Evolutionary conservation across 176 grass and related monocot genomes (phyloP).

Genomic region (Thinopyrum elongatum): DNA sequence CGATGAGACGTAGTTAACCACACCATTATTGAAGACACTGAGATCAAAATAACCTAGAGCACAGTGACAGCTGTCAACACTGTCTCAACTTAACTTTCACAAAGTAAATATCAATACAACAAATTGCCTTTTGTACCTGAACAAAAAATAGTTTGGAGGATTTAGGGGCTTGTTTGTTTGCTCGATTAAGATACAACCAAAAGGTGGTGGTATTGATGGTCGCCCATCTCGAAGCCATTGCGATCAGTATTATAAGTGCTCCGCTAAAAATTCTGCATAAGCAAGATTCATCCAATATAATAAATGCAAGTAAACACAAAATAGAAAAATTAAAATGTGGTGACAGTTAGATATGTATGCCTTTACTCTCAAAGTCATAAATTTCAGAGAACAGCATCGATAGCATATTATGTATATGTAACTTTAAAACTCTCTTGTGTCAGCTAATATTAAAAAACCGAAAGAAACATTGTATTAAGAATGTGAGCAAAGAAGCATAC

Average conservation of each 20-base stretch:
- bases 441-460: slow-evolving; percentile 2
- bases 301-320: slow-evolving; percentile 18
- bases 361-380: slow-evolving; percentile 1
- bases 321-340: background rate
- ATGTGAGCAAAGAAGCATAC: slow-evolving; percentile 50
- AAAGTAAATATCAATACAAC: slow-evolving; percentile 25
- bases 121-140: slow-evolving; percentile 54
- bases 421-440: background rate
- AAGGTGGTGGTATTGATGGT: slow-evolving; percentile 57
- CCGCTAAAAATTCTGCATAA: slow-evolving; percentile 83
- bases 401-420: background rate
- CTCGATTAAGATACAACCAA: slow-evolving; percentile 65
- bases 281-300: slow-evolving; percentile 34
- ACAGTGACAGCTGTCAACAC: slow-evolving; percentile 24
- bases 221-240: slow-evolving; percentile 65
- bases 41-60: slow-evolving; percentile 69
- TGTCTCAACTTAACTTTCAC: slow-evolving; percentile 5
- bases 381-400: background rate
- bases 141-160: slow-evolving; percentile 60
- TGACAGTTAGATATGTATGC: slow-evolving; percentile 3
- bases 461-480: slow-evolving; percentile 8
- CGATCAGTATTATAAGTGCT: slow-evolving; percentile 64
- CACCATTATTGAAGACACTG: slow-evolving; percentile 83
- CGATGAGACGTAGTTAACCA: slow-evolving; percentile 87
- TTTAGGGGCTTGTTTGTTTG: slow-evolving; percentile 43